phyloP scores from a whole-genome alignment of 2,329 filamentous ascomycete species.

The Fulvia fulva region DNA sequence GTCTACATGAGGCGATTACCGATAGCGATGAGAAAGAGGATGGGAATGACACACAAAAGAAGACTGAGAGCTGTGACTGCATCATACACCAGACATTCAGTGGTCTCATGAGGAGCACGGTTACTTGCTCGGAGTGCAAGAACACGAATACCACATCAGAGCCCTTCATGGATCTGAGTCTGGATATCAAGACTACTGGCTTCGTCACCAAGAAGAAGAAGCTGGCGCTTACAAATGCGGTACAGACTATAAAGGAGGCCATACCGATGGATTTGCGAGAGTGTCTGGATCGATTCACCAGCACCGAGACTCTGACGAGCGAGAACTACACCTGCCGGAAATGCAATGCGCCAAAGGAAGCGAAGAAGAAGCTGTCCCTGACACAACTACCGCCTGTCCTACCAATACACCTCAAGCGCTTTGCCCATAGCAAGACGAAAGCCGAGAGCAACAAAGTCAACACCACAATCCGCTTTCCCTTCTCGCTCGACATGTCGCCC shows the following conservation, averaged over 20 bases:
- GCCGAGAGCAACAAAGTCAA: slow-evolving; percentile 87
- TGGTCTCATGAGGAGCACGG: slow-evolving; percentile 83
- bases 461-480: slow-evolving; percentile 77
- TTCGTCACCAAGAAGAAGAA: slow-evolving; percentile 59
- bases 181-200: slow-evolving; percentile 67
- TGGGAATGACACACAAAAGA: slow-evolving; percentile 16
- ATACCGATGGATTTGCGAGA: slow-evolving; percentile 42
- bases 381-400: slow-evolving; percentile 83
- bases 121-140: slow-evolving; percentile 83
- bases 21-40: slow-evolving; percentile 37
- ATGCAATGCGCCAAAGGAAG: slow-evolving; percentile 70
- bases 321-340: slow-evolving; percentile 84
- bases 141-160: slow-evolving; percentile 80
- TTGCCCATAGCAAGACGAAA: slow-evolving; percentile 41
- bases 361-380: slow-evolving; percentile 78
- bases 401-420: slow-evolving; percentile 79
- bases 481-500: slow-evolving; percentile 83
- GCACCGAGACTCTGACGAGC: slow-evolving; percentile 66
- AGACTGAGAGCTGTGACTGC: slow-evolving; percentile 63
- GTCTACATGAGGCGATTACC: slow-evolving; percentile 73
- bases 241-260: slow-evolving; percentile 31
- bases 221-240: slow-evolving; percentile 46
- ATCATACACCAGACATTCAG: slow-evolving; percentile 94
- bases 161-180: slow-evolving; percentile 83
- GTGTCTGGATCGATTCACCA: slow-evolving; percentile 84